Evolutionary conservation across 495 filamentous ascomycete genomes (phyloP).

Genomic region (Mycothermus thermophilus): DNA sequence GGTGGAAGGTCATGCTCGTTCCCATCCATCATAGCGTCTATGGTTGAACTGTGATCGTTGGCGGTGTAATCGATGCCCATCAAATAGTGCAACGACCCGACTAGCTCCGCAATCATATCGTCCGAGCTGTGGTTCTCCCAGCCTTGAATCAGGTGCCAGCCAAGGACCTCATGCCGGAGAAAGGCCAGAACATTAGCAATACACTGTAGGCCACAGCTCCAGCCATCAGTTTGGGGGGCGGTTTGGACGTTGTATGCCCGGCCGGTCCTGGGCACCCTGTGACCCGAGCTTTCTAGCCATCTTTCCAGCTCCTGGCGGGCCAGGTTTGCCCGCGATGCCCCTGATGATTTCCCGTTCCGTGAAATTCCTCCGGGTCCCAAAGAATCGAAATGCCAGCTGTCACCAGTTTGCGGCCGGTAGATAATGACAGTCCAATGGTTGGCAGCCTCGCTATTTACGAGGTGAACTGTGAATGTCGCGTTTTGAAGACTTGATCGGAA

Average conservation of each 20-base stretch:
- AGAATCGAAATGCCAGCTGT: slow-evolving; percentile 5
- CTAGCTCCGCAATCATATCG: too few relatives aligned
- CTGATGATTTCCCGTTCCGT: too few relatives aligned
- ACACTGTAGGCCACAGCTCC: slow-evolving; percentile 8
- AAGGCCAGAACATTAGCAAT: slow-evolving; percentile 11
- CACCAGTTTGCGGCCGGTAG: background rate
- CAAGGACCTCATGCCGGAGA: slow-evolving; percentile 6
- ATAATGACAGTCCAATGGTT: slow-evolving; percentile 4
- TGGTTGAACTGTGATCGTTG: too few relatives aligned
- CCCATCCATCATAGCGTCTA: too few relatives aligned
- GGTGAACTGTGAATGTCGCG: background rate
- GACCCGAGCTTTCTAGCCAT: background rate
- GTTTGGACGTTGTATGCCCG: background rate
- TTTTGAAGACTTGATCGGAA: background rate
- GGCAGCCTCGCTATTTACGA: background rate
- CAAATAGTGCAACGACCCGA: too few relatives aligned
- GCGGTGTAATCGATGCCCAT: too few relatives aligned
- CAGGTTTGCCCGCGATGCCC: too few relatives aligned
- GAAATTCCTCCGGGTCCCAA: too few relatives aligned
- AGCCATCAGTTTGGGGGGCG: background rate
- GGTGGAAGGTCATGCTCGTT: too few relatives aligned
- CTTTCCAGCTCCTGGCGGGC: background rate
- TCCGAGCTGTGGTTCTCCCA: too few relatives aligned
- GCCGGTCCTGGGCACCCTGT: background rate
- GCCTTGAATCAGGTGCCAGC: too few relatives aligned